Base-by-base conservation (phyloP, 176 grass and related monocot species). In the Pharus latifolius region DNA sequence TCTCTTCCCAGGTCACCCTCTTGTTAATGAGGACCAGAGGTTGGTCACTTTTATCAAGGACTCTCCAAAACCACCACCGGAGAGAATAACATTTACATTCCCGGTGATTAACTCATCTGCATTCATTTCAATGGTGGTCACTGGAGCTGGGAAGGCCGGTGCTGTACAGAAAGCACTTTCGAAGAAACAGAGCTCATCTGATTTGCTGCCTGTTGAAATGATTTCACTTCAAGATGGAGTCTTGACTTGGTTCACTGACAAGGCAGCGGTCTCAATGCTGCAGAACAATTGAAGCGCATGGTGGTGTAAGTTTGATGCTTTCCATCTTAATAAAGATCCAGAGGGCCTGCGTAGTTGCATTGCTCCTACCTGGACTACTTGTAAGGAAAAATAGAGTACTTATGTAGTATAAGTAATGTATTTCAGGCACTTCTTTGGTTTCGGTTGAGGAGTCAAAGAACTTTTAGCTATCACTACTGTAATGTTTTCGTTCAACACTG, bases 161-260 rank as follows among this genome's bases (percentile, higher is more conserved):
- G 79, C 90, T 2, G 90, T 99, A 57, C 71, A 82, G 63, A 88
- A 91, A 67, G 95, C 84, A 46, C 67, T 99, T 5, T 82, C 81
- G 11, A 75, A 80, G 9, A 70, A 92, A 41, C 43, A 85, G 38
- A 73, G 70, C 34, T 81, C 85, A 17, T 82, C 82, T 7, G 79
- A 86, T 82, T 32, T 78, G 25, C 75, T 94, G 23, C 95, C 90
- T 56, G 82, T 91, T 63, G 87, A 99, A 69, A 99, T 88, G 90
- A 84, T 88, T 80, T 59, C 82, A 55, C 95, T 94, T 65, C 67
- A 88, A 5, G 83, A 94, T 70, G 95, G 95, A 19, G 84, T 91
- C 42, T 86, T 99, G 70, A 86, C 84, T 69, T 99, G 95, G 95
- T 99, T 99, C 67, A 83, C 95, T 19, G 90, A 99, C 72, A 99